Evolutionary conservation across 192 early-diverging fungal genomes (phyloP).

Genomic region (Dissophora globulifera): DNA sequence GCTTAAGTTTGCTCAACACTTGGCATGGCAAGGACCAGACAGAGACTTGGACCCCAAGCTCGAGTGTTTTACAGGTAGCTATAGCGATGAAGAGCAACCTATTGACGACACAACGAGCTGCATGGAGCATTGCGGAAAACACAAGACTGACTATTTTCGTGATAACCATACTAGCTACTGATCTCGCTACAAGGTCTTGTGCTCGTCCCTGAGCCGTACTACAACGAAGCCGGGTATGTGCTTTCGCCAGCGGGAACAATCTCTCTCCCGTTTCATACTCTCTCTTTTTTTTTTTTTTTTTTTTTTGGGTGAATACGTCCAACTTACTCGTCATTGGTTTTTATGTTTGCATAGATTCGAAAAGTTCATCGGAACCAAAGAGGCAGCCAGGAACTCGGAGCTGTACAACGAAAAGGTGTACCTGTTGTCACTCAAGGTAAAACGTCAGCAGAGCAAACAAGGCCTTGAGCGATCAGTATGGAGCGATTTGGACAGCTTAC

Average conservation of each 20-base stretch:
- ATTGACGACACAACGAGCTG: no score
- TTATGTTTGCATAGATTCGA: constrained; percentile 54
- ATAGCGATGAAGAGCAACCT: no score
- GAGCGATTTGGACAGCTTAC: no score
- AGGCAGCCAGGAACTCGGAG: constrained; percentile 56
- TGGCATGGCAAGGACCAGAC: constrained; percentile 64
- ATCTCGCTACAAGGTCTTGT: constrained; percentile 69
- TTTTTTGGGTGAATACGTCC: no score
- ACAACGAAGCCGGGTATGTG: constrained; percentile 67
- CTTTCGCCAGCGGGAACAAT: no score
- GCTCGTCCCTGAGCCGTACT: constrained; percentile 63
- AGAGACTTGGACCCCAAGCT: constrained; percentile 62
- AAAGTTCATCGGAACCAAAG: constrained; percentile 61
- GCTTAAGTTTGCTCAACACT: constrained; percentile 67
- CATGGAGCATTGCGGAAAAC: no score
- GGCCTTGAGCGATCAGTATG: no score
- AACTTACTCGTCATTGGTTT: background rate
- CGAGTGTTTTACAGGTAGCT: constrained; percentile 62
- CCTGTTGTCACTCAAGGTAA: constrained; percentile 56
- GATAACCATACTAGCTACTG: constrained; percentile 32
- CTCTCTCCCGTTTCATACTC: no score
- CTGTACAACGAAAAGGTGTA: constrained; percentile 71
- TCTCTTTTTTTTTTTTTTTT: no score
- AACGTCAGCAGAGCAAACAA: no score
- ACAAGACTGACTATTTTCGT: background rate